Conservation (phyloP, 2,329 filamentous ascomycete genomes). For the Epichloe sylvatica region DNA sequence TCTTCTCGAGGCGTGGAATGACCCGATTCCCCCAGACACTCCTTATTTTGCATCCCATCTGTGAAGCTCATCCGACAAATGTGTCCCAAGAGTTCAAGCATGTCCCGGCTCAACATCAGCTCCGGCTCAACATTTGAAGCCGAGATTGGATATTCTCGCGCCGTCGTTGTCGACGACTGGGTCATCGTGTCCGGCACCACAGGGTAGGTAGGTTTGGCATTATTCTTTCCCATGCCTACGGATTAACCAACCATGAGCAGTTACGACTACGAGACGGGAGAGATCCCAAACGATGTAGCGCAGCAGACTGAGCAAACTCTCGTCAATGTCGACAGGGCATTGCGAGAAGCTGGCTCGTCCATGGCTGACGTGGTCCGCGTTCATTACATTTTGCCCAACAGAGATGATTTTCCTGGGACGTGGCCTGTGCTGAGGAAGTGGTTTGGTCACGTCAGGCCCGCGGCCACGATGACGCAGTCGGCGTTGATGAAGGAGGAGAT, state of each 20-base stretch:
- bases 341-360: slow-evolving; percentile 27
- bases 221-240: no score
- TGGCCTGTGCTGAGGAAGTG: slow-evolving; percentile 37
- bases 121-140: slow-evolving; percentile 38
- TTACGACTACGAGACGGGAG: slow-evolving; percentile 35
- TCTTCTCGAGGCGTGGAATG: no score
- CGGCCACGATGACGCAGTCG: slow-evolving; percentile 40
- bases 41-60: no score
- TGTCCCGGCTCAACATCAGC: slow-evolving; percentile 28
- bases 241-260: slow-evolving; percentile 13
- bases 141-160: slow-evolving; percentile 40
- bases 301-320: slow-evolving; percentile 37
- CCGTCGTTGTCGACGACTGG: slow-evolving; percentile 36
- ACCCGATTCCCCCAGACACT: no score
- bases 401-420: slow-evolving; percentile 31
- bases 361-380: slow-evolving; percentile 37
- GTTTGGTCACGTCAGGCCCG: slow-evolving; percentile 35
- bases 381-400: slow-evolving; percentile 35
- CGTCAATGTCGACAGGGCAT: slow-evolving; percentile 30
- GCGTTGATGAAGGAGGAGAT: slow-evolving; percentile 36
- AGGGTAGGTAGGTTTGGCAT: slow-evolving; percentile 21
- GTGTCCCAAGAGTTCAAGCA: slow-evolving; percentile 2
- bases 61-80: no score
- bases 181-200: slow-evolving; percentile 42
- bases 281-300: slow-evolving; percentile 29